A percentile compares a stretch with the other conserved stretches of the same genome.
Conservation (phyloP, 441 rosid species). For the Biscutella laevigata region DNA sequence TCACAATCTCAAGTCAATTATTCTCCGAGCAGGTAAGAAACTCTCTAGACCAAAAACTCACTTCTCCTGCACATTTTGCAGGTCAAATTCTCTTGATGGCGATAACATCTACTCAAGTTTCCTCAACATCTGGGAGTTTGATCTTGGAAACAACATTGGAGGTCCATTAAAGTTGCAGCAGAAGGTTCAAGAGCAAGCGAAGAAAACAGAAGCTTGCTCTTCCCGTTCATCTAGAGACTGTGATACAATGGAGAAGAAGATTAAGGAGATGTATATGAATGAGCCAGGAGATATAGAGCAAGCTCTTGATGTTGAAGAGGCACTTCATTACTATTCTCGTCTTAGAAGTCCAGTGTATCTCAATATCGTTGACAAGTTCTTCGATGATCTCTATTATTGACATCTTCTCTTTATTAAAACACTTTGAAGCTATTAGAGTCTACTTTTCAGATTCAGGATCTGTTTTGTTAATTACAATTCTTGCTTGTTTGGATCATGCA, state of each 20-base stretch:
- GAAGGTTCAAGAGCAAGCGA: slow-evolving; percentile 21
- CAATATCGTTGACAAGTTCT: slow-evolving; percentile 74
- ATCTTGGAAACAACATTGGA: slow-evolving; percentile 22
- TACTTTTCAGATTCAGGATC: background rate
- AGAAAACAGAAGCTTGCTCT: slow-evolving; percentile 27
- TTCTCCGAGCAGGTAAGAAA: slow-evolving; percentile 42
- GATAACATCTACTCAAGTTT: slow-evolving; percentile 34
- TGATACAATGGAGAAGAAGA: slow-evolving; percentile 47
- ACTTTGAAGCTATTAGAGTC: background rate
- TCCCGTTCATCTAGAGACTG: slow-evolving; percentile 20
- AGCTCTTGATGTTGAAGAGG: slow-evolving; percentile 85
- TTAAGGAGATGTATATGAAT: slow-evolving; percentile 66
- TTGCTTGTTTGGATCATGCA: slow-evolving; percentile 1
- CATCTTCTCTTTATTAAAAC: no score
- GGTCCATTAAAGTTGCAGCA: slow-evolving; percentile 22
- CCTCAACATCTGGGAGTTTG: slow-evolving; percentile 39
- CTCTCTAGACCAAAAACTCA: slow-evolving; percentile 35
- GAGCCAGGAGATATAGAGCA: slow-evolving; percentile 64
- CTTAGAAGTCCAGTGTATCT: slow-evolving; percentile 72
- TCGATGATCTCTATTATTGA: slow-evolving; percentile 50
- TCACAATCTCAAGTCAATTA: slow-evolving; percentile 40
- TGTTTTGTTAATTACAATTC: background rate
- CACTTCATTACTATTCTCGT: slow-evolving; percentile 75
- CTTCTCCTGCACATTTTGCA: slow-evolving; percentile 40
- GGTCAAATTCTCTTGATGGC: slow-evolving; percentile 23